Conservation (phyloP, 495 filamentous ascomycete genomes). For the Penicillium mononematosum region DNA sequence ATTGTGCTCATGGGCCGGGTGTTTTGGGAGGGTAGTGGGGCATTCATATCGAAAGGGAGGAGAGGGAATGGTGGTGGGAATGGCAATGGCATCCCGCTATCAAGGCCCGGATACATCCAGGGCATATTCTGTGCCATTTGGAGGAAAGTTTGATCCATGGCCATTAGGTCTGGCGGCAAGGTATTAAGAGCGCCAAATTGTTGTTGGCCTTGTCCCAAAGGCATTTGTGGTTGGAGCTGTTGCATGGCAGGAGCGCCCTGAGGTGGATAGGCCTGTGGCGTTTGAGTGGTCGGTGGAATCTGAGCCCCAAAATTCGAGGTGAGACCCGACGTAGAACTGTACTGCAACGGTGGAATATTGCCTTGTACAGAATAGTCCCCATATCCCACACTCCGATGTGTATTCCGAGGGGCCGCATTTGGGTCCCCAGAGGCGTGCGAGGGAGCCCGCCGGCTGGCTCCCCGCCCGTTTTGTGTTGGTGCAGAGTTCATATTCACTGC, state of each 20-base stretch:
- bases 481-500: conserved; percentile 1
- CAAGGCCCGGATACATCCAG: conserved; percentile 11
- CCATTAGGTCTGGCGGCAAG: conserved; percentile 18
- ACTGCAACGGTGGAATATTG: neutral
- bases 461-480: neutral
- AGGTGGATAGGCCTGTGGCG: neutral
- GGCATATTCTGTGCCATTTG: conserved; percentile 10
- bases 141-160: conserved; percentile 3
- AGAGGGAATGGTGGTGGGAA: conserved; percentile 16
- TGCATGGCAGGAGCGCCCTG: neutral
- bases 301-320: neutral
- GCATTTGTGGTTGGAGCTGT: conserved; percentile 2
- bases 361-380: neutral
- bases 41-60: neutral
- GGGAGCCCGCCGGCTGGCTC: neutral
- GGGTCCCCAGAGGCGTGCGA: neutral
- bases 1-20: conserved; percentile 23
- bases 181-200: conserved; percentile 19
- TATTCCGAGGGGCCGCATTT: neutral
- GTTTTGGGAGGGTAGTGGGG: conserved; percentile 10
- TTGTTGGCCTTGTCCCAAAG: conserved; percentile 5
- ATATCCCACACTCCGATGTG: neutral
- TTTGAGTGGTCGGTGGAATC: neutral
- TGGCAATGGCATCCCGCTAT: neutral
- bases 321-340: neutral